phyloP scores from a whole-genome alignment of 257 asterid species.

The Lycium ferocissimum region DNA sequence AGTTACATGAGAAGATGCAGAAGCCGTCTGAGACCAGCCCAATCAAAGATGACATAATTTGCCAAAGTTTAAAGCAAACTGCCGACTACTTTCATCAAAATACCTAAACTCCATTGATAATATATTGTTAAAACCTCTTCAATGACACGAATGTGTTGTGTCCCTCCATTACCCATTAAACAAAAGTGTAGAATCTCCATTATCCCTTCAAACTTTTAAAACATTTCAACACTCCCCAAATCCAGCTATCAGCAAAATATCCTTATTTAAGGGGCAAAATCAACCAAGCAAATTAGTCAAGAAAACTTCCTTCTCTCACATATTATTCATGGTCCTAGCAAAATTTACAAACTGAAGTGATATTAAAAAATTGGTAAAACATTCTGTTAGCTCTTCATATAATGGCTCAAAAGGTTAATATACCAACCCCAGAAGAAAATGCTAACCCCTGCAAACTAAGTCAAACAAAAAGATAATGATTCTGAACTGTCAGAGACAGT shows the following conservation, averaged over 20 bases:
- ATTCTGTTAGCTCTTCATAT: not conserved
- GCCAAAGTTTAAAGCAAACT: not conserved
- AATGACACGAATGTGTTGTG: not conserved
- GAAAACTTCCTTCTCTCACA: not conserved
- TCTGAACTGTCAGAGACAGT: conserved; percentile 16
- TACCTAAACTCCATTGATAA: not conserved
- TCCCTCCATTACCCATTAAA: not conserved
- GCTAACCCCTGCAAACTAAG: not conserved
- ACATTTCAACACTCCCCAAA: conserved; percentile 13
- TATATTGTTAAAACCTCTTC: not conserved
- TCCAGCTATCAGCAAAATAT: not conserved
- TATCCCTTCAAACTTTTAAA: not conserved
- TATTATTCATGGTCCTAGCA: conserved; percentile 17
- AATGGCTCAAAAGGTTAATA: not conserved
- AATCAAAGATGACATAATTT: not conserved
- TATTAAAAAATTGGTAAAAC: not conserved
- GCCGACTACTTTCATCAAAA: not conserved
- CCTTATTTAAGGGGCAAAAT: conserved; percentile 3
- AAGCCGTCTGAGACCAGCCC: not conserved
- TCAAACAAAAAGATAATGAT: not conserved
- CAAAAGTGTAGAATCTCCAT: conserved; percentile 11
- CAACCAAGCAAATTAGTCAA: not conserved
- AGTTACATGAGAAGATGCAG: not conserved
- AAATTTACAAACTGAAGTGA: not conserved
- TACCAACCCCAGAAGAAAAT: not conserved